Base-by-base conservation (phyloP, 192 early-diverging fungal species). In the Funneliformis mosseae region DNA sequence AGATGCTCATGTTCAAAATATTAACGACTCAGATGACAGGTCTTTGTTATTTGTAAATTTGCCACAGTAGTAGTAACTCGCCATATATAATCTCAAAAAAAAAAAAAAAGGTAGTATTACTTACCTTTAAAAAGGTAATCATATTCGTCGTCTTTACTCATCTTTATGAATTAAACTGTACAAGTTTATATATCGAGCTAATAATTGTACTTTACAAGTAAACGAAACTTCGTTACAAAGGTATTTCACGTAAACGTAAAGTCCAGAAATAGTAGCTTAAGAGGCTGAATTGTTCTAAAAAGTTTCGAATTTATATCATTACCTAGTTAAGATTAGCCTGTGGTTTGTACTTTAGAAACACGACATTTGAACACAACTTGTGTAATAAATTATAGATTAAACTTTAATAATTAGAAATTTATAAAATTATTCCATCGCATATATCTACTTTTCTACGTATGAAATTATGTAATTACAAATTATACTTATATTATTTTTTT, bases 111-210 rank as follows among this genome's bases (percentile, higher is more conserved):
- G n/a, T n/a, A n/a, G n/a, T n/a, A n/a, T n/a, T 14, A 55, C 25
- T 23, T 69, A 79, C 77, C 77, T 41, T 91, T 91, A 82, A 89
- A 88, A 25, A 90, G 82, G 50, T 86, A 90, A 73, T 90, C 89
- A 71, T 90, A 90, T 66, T 88, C 86, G 75, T 90, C 89, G 72
- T 87, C 86, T 41, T 84, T 86, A 61, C 83, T 81, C 85, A 88
- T 85, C 62, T 76, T 79, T 55, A 59, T 10, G 21, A 28, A 23
- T 27, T 55, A 18, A 55, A 55, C 18, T 55, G 16, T n/a, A 16
- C 50, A 55, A 55, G n/a, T n/a, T 55, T 55, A 55, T 55, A 55
- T 55, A 14, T 16, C 18, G 50, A 55, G 50, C 50, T 55, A 55
- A 55, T 55, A 55, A 55, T 55, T 55, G 50, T 33, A n/a, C 33